Percentiles rank a stretch among this genome's conserved stretches.
Evolutionary conservation across 768 basidiomycete species (phyloP).

Genomic region (Lactarius pseudohatsudake): DNA sequence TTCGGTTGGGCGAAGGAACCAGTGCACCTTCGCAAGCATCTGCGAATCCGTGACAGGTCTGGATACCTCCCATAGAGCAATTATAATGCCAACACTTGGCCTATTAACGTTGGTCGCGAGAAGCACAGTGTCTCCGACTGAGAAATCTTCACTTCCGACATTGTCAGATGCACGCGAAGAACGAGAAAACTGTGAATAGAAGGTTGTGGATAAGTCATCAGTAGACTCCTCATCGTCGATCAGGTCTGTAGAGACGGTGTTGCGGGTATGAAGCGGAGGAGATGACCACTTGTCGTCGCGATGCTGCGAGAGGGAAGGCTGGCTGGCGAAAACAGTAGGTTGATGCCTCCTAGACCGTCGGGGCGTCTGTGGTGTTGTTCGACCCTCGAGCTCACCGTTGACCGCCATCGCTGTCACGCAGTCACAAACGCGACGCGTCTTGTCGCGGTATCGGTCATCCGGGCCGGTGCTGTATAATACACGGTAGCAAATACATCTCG

Average conservation of each 20-base stretch:
- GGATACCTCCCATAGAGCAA: constrained; percentile 63
- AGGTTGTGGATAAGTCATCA: constrained; percentile 13
- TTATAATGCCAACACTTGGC: constrained; percentile 68
- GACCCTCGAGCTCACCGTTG: background rate
- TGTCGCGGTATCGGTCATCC: background rate
- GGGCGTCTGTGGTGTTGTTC: constrained; percentile 20
- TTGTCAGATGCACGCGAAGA: constrained; percentile 10
- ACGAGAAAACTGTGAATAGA: constrained; percentile 22
- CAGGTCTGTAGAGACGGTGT: constrained; percentile 24
- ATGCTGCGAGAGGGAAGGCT: constrained; percentile 2
- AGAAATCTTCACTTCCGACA: constrained; percentile 29
- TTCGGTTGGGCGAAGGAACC: constrained; percentile 71
- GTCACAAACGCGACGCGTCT: constrained; percentile 3
- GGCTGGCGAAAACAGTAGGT: constrained; percentile 16
- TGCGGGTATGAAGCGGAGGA: constrained; percentile 23
- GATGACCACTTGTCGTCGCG: constrained; percentile 22
- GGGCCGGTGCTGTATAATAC: background rate
- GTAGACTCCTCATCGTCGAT: constrained; percentile 25
- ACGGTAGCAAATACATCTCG: background rate
- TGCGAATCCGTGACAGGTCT: constrained; percentile 37
- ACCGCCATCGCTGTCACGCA: background rate
- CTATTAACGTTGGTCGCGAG: constrained; percentile 47
- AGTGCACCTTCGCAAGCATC: constrained; percentile 65
- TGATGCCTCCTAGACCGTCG: constrained; percentile 29
- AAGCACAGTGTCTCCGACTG: constrained; percentile 66